Percentiles rank a stretch among this genome's conserved stretches.
These are phyloP conservation scores for Puccinia novopanici DNA, from an alignment of 1,284 basidiomycete genomes.

Conservation along the genomic window DNA sequence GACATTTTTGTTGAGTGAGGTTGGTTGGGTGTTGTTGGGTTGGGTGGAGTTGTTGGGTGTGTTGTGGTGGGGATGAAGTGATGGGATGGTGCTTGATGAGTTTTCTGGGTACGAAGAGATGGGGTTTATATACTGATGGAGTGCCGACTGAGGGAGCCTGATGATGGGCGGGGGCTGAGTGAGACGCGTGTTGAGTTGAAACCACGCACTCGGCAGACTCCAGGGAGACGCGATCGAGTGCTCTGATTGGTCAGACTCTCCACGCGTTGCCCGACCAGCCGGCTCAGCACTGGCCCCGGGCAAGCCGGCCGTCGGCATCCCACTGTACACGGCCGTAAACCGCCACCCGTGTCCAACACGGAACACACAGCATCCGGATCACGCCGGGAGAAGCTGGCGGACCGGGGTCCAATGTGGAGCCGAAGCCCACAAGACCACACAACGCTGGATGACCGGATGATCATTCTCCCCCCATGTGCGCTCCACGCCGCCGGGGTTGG, in stretches of 20 bases:
- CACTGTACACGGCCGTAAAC: too few relatives aligned
- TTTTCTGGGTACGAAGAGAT: not conserved
- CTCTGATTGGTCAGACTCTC: slow-evolving; percentile 37
- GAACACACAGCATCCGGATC: too few relatives aligned
- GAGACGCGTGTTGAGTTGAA: not conserved
- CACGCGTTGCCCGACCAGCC: not conserved
- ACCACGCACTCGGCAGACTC: slow-evolving; percentile 18
- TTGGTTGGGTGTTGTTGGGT: slow-evolving; percentile 9
- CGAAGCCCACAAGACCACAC: too few relatives aligned
- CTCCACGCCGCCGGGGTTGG: too few relatives aligned
- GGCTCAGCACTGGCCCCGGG: not conserved
- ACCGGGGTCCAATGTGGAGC: too few relatives aligned
- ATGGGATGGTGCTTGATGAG: not conserved
- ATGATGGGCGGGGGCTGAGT: not conserved
- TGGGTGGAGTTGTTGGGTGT: not conserved
- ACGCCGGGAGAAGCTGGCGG: too few relatives aligned
- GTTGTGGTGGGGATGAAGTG: not conserved
- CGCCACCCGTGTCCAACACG: too few relatives aligned
- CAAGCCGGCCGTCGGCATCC: not conserved
- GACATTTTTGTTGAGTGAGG: slow-evolving; percentile 30
- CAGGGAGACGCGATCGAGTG: slow-evolving; percentile 17
- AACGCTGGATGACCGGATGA: too few relatives aligned
- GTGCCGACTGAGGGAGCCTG: not conserved
- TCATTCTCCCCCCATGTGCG: too few relatives aligned
- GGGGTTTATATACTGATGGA: slow-evolving; percentile 10